Evolutionary conservation across 768 basidiomycete species (phyloP), one percentile per base, ranked within the genome.

Genomic region (Hygrocybe punicea): DNA sequence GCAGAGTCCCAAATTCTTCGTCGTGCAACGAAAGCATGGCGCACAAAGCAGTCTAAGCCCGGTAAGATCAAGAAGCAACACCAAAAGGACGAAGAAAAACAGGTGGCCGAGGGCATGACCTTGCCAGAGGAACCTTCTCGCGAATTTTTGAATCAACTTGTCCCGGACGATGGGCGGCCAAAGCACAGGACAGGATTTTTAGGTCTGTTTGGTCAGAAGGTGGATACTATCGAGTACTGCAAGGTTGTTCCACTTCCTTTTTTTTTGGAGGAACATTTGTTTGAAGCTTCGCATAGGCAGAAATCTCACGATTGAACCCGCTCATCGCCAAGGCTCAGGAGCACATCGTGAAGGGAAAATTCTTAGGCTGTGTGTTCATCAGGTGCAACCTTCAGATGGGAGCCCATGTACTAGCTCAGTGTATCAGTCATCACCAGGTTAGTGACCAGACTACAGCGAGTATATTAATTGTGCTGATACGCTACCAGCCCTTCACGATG

Each of bases 301-400:
- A 86, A 66, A 83, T 89, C 44, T 70, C 75, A 0, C 66, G 72
- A 29, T 69, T 81, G 21, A 81, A 81, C 36, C 60, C 54, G 2
- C 67, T 65, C 17, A 78, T 89, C 50, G 69, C 78, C 7, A 71
- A 75, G 8, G 66, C 65, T 29, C 65, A 81, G 17, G 65, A 69
- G 45, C 58, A 74, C 9, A 65, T 78, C 16, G 59, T 67, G 7
- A 69, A 78, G 56, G 76, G 75, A 1, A 80, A 79, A 62, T 80
- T 81, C 47, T 60, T 82, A 34, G 82, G 82, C 6, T 78, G 78
- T 57, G 81, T 76, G 0, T 88, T 90, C 70, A 81, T 89, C 55
- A 78, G 80, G 39, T 86, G 86, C 71, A 84, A 88, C 65, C 75
- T 85, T 49, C 87, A 89, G 67, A 81, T 89, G 63, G 87, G 85